Evolutionary conservation across 805 yeast genomes (phyloP), one percentile per base, ranked within the genome.

Genomic region (Pichia insulana): DNA sequence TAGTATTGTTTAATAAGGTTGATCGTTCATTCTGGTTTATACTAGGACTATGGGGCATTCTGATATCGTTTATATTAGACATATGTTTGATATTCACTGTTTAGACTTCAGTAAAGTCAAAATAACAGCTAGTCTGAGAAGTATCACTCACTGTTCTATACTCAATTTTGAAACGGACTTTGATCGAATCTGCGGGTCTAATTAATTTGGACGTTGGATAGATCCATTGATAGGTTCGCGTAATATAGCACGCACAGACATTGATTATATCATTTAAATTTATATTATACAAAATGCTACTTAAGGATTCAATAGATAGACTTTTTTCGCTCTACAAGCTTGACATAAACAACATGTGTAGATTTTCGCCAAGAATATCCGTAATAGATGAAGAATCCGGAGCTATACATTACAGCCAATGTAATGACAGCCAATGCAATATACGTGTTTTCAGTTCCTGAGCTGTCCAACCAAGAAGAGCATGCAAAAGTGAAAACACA

Each of bases 401-500:
- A 73, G 20, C 70, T 49, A 42, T 73, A 65, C 68, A 79, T 74
- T 25, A 77, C 62, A 11, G 66, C 69, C 41, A 78, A 65, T 46
- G 77, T 76, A 37, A 81, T 62, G 3, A 70, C 77, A 2, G 83
- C 83, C 49, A 78, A 63, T 0, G 77, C 78, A 38, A 77, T 75
- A 50, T 77, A 78, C 0, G 83, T 76, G 50, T 74, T 72, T 45
- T 71, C 67, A 33, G 75, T 74, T 9, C 84, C 83, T 25, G 74
- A 63, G 4, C 67, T 64, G 7, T 63, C 73, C 12, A 80, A 54
- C 84, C 83, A 78, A 18, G 73, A 67, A 0, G 83, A 76, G 50
- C 85, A 78, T 3, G 76, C 73, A 62, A 80, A 80, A 0, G 85
- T 79, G 55, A 80, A 80, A 31, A 78, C 64, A 53, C 83, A 76